Evolutionary conservation across 257 asterid genomes (phyloP).

Genomic region (Prunella vulgaris): DNA sequence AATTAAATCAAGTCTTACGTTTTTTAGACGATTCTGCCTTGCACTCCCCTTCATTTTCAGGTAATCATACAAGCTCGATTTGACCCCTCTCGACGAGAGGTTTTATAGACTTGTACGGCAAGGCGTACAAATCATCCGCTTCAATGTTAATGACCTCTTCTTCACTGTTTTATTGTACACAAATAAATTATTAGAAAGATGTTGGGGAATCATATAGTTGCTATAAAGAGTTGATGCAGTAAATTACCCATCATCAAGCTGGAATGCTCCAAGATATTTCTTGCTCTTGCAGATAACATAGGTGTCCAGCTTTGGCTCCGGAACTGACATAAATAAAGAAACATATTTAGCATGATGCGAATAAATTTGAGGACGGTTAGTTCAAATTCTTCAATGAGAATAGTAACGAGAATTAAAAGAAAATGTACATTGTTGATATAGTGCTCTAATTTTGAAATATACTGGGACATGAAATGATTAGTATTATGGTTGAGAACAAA

Average conservation of each 20-base stretch:
- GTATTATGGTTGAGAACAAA: no score
- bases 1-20: neutral
- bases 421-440: no score
- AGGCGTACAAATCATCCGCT: conserved; percentile 75
- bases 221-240: neutral
- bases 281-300: conserved; percentile 83
- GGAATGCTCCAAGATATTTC: conserved; percentile 68
- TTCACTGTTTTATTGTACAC: conserved; percentile 34
- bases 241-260: conserved; percentile 75
- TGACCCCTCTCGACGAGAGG: conserved; percentile 80
- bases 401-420: no score
- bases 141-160: conserved; percentile 76
- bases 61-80: conserved; percentile 67
- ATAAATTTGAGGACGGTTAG: no score
- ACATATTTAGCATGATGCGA: neutral
- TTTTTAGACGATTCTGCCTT: neutral
- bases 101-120: conserved; percentile 77
- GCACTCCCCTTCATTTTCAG: neutral
- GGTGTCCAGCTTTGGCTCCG: conserved; percentile 67
- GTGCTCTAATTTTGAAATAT: no score
- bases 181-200: conserved; percentile 17
- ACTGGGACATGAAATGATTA: no score
- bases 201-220: neutral
- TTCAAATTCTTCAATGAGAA: no score
- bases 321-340: conserved; percentile 39